phyloP scores from a whole-genome alignment of 768 basidiomycete species.

The Suillus cothurnatus region DNA sequence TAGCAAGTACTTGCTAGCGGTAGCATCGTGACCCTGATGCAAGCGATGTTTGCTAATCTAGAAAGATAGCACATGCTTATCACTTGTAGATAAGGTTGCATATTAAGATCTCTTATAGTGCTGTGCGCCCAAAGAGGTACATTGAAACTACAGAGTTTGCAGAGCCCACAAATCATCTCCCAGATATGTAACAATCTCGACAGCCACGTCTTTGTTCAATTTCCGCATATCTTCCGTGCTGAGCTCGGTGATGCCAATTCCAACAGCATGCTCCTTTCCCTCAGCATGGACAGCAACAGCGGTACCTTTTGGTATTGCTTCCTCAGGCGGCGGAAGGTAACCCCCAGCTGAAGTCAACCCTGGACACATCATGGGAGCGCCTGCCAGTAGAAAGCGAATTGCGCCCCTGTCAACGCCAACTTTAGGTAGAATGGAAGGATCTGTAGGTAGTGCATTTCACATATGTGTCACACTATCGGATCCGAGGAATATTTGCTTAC shows the following conservation, averaged over 20 bases:
- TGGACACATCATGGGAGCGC: constrained; percentile 97
- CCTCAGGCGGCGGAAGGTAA: constrained; percentile 73
- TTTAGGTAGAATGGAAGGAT: constrained; percentile 86
- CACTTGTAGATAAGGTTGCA: background rate
- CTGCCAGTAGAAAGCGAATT: constrained; percentile 93
- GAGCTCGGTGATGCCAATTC: constrained; percentile 81
- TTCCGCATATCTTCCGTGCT: constrained; percentile 87
- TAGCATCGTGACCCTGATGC: too few relatives aligned
- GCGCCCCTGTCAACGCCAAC: constrained; percentile 95
- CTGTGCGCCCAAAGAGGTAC: background rate
- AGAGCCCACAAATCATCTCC: constrained; percentile 88
- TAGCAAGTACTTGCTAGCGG: too few relatives aligned
- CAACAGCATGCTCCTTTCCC: constrained; percentile 91
- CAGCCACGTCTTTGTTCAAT: constrained; percentile 88
- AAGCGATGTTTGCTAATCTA: too few relatives aligned
- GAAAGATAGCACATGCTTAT: background rate
- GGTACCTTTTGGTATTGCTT: constrained; percentile 65
- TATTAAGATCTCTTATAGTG: background rate
- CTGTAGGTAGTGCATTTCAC: constrained; percentile 42
- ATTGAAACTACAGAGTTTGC: constrained; percentile 52
- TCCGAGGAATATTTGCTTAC: constrained; percentile 45
- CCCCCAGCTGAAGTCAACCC: constrained; percentile 94
- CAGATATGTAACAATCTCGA: constrained; percentile 84
- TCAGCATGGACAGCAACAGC: constrained; percentile 94
- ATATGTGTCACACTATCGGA: background rate